Evolutionary conservation across 2,329 filamentous ascomycete species (phyloP), one percentile per base, ranked within the genome.

Genomic region (Monosporascus sp.): DNA sequence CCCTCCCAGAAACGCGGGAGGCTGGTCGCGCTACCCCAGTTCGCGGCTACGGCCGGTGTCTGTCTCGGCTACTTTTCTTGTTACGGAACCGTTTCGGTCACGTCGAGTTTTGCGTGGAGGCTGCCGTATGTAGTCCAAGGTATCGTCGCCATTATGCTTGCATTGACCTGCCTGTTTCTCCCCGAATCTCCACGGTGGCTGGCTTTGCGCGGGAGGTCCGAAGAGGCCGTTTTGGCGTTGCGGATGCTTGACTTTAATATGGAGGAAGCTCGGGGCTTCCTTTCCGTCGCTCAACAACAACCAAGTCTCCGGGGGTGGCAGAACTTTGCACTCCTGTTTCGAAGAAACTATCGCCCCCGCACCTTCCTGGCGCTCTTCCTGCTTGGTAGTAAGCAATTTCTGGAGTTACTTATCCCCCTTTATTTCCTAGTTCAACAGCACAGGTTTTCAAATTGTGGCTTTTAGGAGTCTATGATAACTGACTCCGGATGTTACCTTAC

Each of bases 121-220:
- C 63, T 79, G 0, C 82, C 83, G 0, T 84, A 79, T 51, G 67
- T 79, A 0, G 60, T 84, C 1, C 72, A 79, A 55, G 69, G 74
- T 0, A 48, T 62, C 5, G 54, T 79, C 2, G 70, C 74, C 0
- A 63, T 72, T 6, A 44, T 68, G 0, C 70, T 81, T 6, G 68
- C 72, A 0, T 60, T 64, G 0, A 65, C 63, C 4, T 73, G 74
- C n/a, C 45, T 75, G 1, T 64, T 73, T 22, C 65, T 84, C 0
- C 77, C 80, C 0, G 74, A 78, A n/a, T 82, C 79, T 2, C 82
- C 82, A 1, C 72, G 81, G 18, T 85, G 82, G 82, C 65, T 84
- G 17, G 72, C 75, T 5, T 58, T 74, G 3, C 69, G 74, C n/a
- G 77, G 78, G 2, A 66, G 72, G 6, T 67, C 71, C 20, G 67